These are phyloP conservation scores for Shiraia sp. DNA, from an alignment of 2,329 filamentous ascomycete genomes.

Conservation along the genomic window DNA sequence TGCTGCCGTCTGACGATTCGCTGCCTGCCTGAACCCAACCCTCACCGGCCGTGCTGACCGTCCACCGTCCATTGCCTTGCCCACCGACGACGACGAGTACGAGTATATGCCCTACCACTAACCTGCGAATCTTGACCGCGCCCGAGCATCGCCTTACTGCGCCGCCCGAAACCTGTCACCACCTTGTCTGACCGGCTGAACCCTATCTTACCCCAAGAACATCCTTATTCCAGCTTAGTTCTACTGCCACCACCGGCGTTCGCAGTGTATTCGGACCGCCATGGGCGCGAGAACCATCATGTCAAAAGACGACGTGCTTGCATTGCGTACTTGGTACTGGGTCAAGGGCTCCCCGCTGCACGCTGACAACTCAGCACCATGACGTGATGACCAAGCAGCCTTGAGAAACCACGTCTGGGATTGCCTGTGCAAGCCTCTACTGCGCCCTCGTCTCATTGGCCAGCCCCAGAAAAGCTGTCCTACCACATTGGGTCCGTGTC, in stretches of 20 bases:
- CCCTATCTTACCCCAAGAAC: too few species aligned
- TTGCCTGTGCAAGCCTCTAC: slow-evolving; percentile 10
- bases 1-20: slow-evolving; percentile 9
- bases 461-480: slow-evolving; percentile 3
- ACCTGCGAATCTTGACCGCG: slow-evolving; percentile 1
- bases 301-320: neutral
- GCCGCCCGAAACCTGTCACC: too few species aligned
- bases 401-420: slow-evolving; percentile 13
- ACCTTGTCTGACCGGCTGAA: slow-evolving; percentile 13
- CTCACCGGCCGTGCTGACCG: slow-evolving; percentile 12
- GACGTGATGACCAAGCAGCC: slow-evolving; percentile 23
- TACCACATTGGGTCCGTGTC: slow-evolving; percentile 7
- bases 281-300: neutral
- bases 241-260: neutral
- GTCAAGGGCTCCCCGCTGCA: slow-evolving; percentile 8
- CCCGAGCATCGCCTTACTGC: slow-evolving; percentile 9
- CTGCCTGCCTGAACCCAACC: slow-evolving; percentile 7
- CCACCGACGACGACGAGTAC: too few species aligned
- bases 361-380: slow-evolving; percentile 24
- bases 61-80: too few species aligned
- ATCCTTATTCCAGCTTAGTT: too few species aligned
- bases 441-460: slow-evolving; percentile 13
- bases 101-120: too few species aligned
- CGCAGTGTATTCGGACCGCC: neutral
- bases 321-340: neutral